phyloP scores from a whole-genome alignment of 2,329 filamentous ascomycete species.

The Ophiostoma himal-ulmi region DNA sequence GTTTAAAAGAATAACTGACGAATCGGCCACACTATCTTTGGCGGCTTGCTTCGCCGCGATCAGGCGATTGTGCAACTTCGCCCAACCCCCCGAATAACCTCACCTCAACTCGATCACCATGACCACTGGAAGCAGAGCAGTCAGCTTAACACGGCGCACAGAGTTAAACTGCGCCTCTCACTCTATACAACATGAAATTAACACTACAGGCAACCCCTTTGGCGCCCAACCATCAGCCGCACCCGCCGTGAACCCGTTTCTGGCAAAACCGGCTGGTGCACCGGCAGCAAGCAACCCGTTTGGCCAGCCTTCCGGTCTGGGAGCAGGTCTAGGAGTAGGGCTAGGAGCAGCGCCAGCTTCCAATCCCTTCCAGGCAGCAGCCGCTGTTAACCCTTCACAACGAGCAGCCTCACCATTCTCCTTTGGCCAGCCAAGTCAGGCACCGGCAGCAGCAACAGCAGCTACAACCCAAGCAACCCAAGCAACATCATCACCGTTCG shows the following conservation, averaged over 20 bases:
- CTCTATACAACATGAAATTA: neutral
- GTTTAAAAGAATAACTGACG: no score
- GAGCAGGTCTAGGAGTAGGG: neutral
- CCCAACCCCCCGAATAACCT: neutral
- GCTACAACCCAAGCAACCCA: slow-evolving; percentile 3
- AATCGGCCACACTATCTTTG: no score
- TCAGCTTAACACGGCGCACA: neutral
- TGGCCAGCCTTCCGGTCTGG: neutral
- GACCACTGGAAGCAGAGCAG: neutral
- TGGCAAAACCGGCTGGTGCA: slow-evolving; percentile 11
- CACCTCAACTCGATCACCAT: neutral
- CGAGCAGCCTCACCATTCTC: slow-evolving; percentile 5
- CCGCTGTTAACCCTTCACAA: neutral
- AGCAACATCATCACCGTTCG: slow-evolving; percentile 12
- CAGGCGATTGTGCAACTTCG: no score
- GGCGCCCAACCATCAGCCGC: slow-evolving; percentile 11
- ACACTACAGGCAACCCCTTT: slow-evolving; percentile 17
- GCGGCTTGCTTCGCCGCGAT: no score
- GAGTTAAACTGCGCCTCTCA: neutral
- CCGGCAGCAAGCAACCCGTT: neutral
- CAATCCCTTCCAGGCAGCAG: slow-evolving; percentile 20
- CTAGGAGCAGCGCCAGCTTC: neutral
- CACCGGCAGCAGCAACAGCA: neutral
- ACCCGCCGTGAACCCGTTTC: slow-evolving; percentile 16
- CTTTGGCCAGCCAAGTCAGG: slow-evolving; percentile 17